Evolutionary conservation across 495 filamentous ascomycete species (phyloP), one percentile per base, ranked within the genome.

Genomic region (Penicillium simplicissimum): DNA sequence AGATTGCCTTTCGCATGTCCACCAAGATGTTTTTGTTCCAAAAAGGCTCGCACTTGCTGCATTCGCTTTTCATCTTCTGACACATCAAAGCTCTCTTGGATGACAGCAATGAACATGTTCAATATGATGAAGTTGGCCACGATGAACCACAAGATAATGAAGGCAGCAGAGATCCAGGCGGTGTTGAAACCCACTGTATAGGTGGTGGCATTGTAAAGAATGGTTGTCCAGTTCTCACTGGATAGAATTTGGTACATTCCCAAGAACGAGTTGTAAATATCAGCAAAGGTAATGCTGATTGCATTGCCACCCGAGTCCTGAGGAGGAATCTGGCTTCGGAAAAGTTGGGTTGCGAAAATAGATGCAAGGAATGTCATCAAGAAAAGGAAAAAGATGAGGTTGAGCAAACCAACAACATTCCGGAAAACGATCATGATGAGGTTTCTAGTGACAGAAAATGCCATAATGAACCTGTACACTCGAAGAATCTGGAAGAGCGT

Each of bases 81-180:
- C n/a, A 99, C 92, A 76, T 99, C 95, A 71, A 99, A 99, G 71
- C 96, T 99, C 72, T 99, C 95, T 74, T 99, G 95, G 60, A 99
- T 97, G 77, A 99, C 95, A 77, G 95, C 95, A 90, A 99, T 99
- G 78, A 99, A 99, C 95, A 99, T 99, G 71, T 97, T 99, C 80
- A 99, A 79, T 48, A 98, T 84, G 78, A 99, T 97, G 71, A 98
- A 97, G 68, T 92, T 96, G 28, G 91, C 84, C 19, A 99, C 83
- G 63, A 97, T 93, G 71, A 96, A 97, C 95, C 95, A 99, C 60
- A 92, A 78, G 55, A 96, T 89, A 67, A 98, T 82, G 70, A 99
- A 99, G 4, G 90, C 83, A 38, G 96, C 94, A 13, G 91, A 92
- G 49, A 97, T 92, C 96, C 96, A 99, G n/a, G 89, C 83, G 8